Base-by-base conservation (phyloP, 495 filamentous ascomycete species). In the Penicillium pulvis region DNA sequence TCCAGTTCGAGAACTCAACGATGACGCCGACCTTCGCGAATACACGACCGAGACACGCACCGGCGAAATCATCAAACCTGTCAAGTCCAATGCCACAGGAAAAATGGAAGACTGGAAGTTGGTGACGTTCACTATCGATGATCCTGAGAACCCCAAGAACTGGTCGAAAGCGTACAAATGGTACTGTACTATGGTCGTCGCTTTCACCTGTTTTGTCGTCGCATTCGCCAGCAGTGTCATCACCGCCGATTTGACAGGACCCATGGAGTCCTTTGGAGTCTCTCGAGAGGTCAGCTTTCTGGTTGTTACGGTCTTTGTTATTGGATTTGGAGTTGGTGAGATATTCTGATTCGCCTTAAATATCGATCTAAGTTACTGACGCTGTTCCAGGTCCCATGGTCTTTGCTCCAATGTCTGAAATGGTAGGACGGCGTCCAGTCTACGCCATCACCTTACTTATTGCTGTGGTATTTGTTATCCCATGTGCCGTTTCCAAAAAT, bases 321-420 rank as follows among this genome's bases (percentile, higher is more conserved):
- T 93, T 58, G 90, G 90, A 17, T 92, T 92, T 64, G 89, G 89
- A 64, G 71, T 92, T 44, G 90, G 88, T 81, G 77, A 62, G 75
- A 69, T 10, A 9, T 6, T 24, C 9, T 4, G 24, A 20, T 26
- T 49, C 6, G 20, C 26, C 35, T 11, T 23, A 10, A 9, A 36
- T 24, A 1, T 7, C 9, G 49, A 51, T 11, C 42, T 51, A 41
- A 50, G 41, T 63, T 75, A 50, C 51, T 39, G 24, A 23, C 30
- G 26, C 46, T 17, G 10, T 12, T 51, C 31, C 58, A 83, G 80
- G 79, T 4, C 90, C 91, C n/a, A 89, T 93, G 89, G 78, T 76
- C 14, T 95, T 93, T 66, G 90, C 90, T 24, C 90, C 91, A 0
- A 69, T 92, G 53, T 88, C 84, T 11, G 90, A 93, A 67, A 78